Percentiles rank a stretch among this genome's conserved stretches.
Conservation (phyloP, 805 yeast species). For the Tetrapisispora taiwanensis region DNA sequence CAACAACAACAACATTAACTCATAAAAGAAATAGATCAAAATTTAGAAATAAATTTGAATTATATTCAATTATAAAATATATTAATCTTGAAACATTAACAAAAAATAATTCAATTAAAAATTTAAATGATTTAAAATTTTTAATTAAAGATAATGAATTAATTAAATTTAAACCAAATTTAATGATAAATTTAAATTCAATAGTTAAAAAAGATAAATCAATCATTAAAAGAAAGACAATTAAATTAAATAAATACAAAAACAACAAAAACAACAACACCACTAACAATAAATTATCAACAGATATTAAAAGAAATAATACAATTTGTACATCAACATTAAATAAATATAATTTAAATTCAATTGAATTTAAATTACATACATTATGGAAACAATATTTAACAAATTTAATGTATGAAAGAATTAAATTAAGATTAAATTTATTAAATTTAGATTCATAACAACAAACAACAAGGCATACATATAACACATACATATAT, state of each 20-base stretch:
- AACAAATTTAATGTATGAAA: conserved; percentile 23
- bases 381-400: conserved; percentile 29
- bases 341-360: conserved; percentile 2
- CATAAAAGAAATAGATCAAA: conserved; percentile 3
- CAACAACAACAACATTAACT: background rate
- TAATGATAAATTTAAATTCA: conserved; percentile 5
- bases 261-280: no score
- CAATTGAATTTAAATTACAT: background rate
- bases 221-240: conserved; percentile 1
- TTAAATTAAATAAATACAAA: no score
- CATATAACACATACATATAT: no score
- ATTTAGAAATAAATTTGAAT: conserved; percentile 11
- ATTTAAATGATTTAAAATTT: conserved; percentile 3
- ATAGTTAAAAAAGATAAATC: background rate
- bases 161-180: conserved; percentile 4
- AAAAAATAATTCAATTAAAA: background rate
- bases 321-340: conserved; percentile 1
- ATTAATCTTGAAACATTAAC: conserved; percentile 9
- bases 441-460: conserved; percentile 1
- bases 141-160: conserved; percentile 4
- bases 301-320: background rate
- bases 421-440: conserved; percentile 26
- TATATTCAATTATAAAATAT: conserved; percentile 15
- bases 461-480: no score
- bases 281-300: background rate